These are phyloP conservation scores for Trichoderma atrobrunneum DNA, from an alignment of 2,329 filamentous ascomycete genomes.

Conservation along the genomic window DNA sequence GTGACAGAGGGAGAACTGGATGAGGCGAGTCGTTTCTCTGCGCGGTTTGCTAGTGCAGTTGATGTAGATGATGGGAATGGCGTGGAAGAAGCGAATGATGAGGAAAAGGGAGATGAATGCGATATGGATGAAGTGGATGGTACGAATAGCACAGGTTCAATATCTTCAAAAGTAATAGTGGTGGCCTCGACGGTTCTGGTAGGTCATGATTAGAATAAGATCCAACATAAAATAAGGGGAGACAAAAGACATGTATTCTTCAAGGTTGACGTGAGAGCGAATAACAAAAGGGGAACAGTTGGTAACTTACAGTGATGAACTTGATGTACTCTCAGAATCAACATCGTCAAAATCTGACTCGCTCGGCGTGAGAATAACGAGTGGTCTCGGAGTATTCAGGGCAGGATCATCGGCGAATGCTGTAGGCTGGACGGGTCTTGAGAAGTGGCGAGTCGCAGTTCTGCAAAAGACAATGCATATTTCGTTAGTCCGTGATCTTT, in stretches of 20 bases:
- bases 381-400: constrained; percentile 1
- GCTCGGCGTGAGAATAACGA: neutral
- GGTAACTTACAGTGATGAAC: neutral
- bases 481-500: neutral
- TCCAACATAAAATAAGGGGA: too few relatives aligned
- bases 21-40: neutral
- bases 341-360: neutral
- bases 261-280: neutral
- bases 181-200: neutral
- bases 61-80: neutral
- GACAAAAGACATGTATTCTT: neutral
- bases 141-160: neutral
- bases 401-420: neutral
- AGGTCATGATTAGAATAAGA: neutral
- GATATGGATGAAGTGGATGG: neutral
- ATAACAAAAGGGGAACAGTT: neutral
- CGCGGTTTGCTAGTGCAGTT: neutral
- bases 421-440: constrained; percentile 16
- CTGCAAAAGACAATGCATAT: neutral
- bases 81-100: neutral
- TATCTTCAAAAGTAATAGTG: neutral
- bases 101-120: neutral
- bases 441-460: constrained; percentile 13
- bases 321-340: neutral
- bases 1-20: neutral